phyloP scores from a whole-genome alignment of 352 stramenopile genomes.

The Lagenidium sp. region DNA sequence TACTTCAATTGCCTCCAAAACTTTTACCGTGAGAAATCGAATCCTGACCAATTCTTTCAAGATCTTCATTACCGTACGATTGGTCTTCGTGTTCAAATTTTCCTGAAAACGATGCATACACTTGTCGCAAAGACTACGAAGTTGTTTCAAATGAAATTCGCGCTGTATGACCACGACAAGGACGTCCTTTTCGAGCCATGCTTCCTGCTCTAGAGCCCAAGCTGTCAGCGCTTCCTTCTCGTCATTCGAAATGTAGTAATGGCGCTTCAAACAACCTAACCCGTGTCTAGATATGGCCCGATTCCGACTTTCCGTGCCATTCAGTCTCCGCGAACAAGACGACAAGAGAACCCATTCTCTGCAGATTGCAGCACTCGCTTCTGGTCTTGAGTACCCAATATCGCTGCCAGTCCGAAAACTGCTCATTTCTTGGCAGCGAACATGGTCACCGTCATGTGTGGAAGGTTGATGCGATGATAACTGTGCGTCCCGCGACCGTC shows the following conservation, averaged over 20 bases:
- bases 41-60: slow-evolving; percentile 40
- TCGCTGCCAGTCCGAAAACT: slow-evolving; percentile 6
- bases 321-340: slow-evolving; percentile 28
- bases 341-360: slow-evolving; percentile 68
- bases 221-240: slow-evolving; percentile 48
- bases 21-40: slow-evolving; percentile 57
- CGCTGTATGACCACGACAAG: slow-evolving; percentile 45
- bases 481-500: slow-evolving; percentile 17
- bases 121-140: slow-evolving; percentile 24
- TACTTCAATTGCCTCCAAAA: slow-evolving; percentile 51
- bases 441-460: slow-evolving; percentile 22
- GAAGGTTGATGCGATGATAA: slow-evolving; percentile 4
- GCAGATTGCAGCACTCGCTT: slow-evolving; percentile 38
- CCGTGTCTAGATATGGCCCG: no score
- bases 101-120: slow-evolving; percentile 66
- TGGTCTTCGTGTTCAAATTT: slow-evolving; percentile 35
- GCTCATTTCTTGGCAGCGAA: slow-evolving; percentile 34
- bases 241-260: slow-evolving; percentile 63
- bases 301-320: slow-evolving; percentile 32
- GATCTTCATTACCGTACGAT: slow-evolving; percentile 23
- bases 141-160: slow-evolving; percentile 38
- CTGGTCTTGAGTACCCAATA: slow-evolving; percentile 26
- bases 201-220: slow-evolving; percentile 58
- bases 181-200: slow-evolving; percentile 51
- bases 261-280: slow-evolving; percentile 56